Evolutionary conservation across 768 basidiomycete species (phyloP).

Genomic region (Suillus occidentalis): DNA sequence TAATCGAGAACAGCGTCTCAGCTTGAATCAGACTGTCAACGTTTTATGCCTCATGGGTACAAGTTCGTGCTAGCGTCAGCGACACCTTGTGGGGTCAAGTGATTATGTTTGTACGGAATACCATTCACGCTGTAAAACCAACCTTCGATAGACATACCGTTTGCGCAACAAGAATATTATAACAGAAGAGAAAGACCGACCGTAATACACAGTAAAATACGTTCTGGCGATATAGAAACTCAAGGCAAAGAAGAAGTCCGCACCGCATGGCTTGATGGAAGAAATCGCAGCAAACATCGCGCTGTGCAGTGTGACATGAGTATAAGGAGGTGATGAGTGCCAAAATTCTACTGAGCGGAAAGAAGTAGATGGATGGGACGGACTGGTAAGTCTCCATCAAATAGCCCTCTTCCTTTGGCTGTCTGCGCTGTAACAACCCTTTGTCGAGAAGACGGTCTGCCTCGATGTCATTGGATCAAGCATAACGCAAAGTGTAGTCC

Average conservation of each 20-base stretch:
- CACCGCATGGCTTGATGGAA: constrained; percentile 26
- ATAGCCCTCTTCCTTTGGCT: constrained; percentile 2
- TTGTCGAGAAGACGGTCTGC: constrained; percentile 22
- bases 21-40: not conserved
- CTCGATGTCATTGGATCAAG: constrained; percentile 20
- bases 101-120: constrained; percentile 1
- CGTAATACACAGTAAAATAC: constrained; percentile 31
- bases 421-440: constrained; percentile 1
- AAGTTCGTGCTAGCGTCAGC: not conserved
- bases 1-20: not conserved
- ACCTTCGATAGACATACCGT: constrained; percentile 10
- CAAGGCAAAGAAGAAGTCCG: constrained; percentile 19
- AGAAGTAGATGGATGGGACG: constrained; percentile 35
- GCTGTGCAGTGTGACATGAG: constrained; percentile 8
- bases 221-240: constrained; percentile 18
- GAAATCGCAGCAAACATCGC: constrained; percentile 3
- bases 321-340: constrained; percentile 29
- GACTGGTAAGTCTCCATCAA: constrained; percentile 36
- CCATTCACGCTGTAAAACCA: constrained; percentile 4
- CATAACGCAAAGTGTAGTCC: constrained; percentile 14
- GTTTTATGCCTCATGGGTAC: not conserved
- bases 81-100: constrained; percentile 2
- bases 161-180: constrained; percentile 11
- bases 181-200: constrained; percentile 28
- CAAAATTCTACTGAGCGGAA: constrained; percentile 17